Percentiles rank a stretch among this genome's conserved stretches.
These are phyloP conservation scores for Cladorrhinum sp. DNA, from an alignment of 2,329 filamentous ascomycete species.

Conservation along the genomic window DNA sequence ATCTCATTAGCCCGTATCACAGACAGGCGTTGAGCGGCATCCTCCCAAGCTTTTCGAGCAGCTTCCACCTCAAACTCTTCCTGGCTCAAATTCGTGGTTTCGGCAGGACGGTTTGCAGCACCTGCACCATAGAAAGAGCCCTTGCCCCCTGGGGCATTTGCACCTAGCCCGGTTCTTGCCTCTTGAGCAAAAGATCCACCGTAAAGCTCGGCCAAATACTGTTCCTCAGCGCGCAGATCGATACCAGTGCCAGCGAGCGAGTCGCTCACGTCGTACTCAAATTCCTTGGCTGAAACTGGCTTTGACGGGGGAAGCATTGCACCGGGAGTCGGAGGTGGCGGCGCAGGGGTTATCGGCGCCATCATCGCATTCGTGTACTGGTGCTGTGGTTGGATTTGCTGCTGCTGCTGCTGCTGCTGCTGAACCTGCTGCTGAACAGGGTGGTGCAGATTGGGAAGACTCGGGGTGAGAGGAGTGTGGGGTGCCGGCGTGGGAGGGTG, in stretches of 20 bases:
- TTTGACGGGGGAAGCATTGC: slow-evolving; percentile 59
- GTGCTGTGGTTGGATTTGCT: slow-evolving; percentile 21
- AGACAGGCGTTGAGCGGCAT: slow-evolving; percentile 60
- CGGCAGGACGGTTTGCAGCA: slow-evolving; percentile 60
- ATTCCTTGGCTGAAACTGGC: slow-evolving; percentile 58
- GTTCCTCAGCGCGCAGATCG: slow-evolving; percentile 82
- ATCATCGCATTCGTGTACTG: slow-evolving; percentile 29
- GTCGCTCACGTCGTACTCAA: slow-evolving; percentile 74
- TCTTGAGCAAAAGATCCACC: slow-evolving; percentile 44
- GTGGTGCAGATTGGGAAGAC: background rate
- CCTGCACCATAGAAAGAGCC: slow-evolving; percentile 63
- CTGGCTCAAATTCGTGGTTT: slow-evolving; percentile 48
- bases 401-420: no score
- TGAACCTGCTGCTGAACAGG: slow-evolving; percentile 6
- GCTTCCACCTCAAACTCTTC: slow-evolving; percentile 64
- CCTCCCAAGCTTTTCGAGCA: slow-evolving; percentile 63
- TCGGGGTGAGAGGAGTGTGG: slow-evolving; percentile 4
- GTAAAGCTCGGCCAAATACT: slow-evolving; percentile 69
- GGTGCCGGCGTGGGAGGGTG: slow-evolving; percentile 18
- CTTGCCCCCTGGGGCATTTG: slow-evolving; percentile 54
- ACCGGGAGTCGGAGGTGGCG: slow-evolving; percentile 28
- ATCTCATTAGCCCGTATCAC: slow-evolving; percentile 65
- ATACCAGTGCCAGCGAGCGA: slow-evolving; percentile 82
- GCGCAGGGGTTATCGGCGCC: slow-evolving; percentile 24
- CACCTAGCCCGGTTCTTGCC: slow-evolving; percentile 51